phyloP scores from a whole-genome alignment of 2,329 filamentous ascomycete species.

The Cladosporium colombiae region DNA sequence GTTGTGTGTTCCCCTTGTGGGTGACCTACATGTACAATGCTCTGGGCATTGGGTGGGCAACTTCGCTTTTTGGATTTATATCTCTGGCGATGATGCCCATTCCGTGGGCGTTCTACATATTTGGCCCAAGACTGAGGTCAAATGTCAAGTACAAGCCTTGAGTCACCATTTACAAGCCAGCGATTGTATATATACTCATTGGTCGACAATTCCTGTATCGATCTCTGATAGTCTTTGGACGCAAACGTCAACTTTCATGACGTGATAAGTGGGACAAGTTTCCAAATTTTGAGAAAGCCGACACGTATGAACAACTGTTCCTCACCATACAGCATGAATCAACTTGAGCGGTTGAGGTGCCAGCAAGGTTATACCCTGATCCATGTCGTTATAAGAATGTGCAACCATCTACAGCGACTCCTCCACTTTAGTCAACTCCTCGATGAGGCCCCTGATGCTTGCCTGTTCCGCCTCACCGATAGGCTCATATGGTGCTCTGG shows the following conservation, averaged over 20 bases:
- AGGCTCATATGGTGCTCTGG: constrained; percentile 62
- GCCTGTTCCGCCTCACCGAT: constrained; percentile 47
- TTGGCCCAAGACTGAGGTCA: constrained; percentile 36
- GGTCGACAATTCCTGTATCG: too few relatives aligned
- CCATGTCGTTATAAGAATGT: too few relatives aligned
- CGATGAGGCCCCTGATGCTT: constrained; percentile 45
- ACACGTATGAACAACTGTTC: too few relatives aligned
- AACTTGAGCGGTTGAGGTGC: too few relatives aligned
- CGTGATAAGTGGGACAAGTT: too few relatives aligned
- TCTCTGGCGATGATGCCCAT: constrained; percentile 41
- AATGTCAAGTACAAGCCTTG: constrained; percentile 32
- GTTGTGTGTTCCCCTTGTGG: constrained; percentile 61
- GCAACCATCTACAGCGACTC: constrained; percentile 27
- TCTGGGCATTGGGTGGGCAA: constrained; percentile 43
- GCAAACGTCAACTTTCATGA: too few relatives aligned
- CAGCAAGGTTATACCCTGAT: too few relatives aligned
- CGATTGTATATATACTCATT: background rate
- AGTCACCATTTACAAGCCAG: background rate
- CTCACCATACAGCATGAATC: too few relatives aligned
- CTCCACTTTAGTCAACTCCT: constrained; percentile 45
- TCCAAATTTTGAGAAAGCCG: too few relatives aligned
- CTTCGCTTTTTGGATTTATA: constrained; percentile 41
- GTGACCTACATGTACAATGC: constrained; percentile 35
- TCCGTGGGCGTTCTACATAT: constrained; percentile 40
- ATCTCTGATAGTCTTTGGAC: too few relatives aligned